Conservation (phyloP, 192 early-diverging fungal genomes). For the Entomortierella parvispora region DNA sequence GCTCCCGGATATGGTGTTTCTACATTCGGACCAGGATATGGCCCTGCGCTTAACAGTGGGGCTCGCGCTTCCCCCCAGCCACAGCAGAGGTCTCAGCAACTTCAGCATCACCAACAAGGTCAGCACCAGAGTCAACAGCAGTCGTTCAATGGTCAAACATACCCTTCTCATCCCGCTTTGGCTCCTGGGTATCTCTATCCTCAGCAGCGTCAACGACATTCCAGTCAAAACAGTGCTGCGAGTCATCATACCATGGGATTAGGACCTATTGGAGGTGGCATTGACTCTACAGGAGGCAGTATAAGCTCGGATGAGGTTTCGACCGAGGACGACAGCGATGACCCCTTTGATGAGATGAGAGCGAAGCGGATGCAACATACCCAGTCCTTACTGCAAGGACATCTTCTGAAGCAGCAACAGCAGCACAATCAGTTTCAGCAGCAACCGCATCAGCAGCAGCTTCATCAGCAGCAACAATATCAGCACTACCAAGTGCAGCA, state of each 20-base stretch:
- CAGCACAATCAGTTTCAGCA: slow-evolving; percentile 2
- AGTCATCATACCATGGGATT: slow-evolving; percentile 50
- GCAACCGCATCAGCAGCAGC: slow-evolving; percentile 11
- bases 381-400: slow-evolving; percentile 9
- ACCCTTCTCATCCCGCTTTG: slow-evolving; percentile 24
- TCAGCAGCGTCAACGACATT: slow-evolving; percentile 47
- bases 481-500: slow-evolving; percentile 24
- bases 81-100: slow-evolving; percentile 4
- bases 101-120: background rate
- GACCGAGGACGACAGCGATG: slow-evolving; percentile 50
- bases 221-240: slow-evolving; percentile 49
- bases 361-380: slow-evolving; percentile 32
- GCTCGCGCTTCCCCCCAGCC: background rate
- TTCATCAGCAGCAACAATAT: slow-evolving; percentile 16
- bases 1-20: slow-evolving; percentile 11
- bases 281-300: slow-evolving; percentile 44
- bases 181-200: slow-evolving; percentile 21
- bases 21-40: slow-evolving; percentile 43
- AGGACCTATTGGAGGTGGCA: slow-evolving; percentile 41
- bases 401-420: background rate
- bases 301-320: slow-evolving; percentile 48
- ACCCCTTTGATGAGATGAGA: slow-evolving; percentile 49
- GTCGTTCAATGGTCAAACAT: slow-evolving; percentile 19
- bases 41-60: slow-evolving; percentile 42
- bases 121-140: slow-evolving; percentile 14